A percentile compares a stretch with the other conserved stretches of the same genome.
Conservation (phyloP, 2,329 filamentous ascomycete species). For the Talaromyces marneffei region DNA sequence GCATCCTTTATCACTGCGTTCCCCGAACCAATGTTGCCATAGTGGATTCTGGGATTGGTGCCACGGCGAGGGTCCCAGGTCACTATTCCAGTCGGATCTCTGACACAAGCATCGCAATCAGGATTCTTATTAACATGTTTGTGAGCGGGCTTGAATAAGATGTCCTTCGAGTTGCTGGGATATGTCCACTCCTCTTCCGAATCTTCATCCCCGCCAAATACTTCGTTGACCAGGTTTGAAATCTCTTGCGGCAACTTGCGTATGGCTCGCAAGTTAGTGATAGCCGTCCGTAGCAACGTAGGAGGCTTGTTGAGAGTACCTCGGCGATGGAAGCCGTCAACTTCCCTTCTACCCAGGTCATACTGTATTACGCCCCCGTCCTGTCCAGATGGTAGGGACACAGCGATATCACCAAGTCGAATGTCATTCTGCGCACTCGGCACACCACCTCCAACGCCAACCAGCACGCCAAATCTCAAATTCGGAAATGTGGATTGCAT, state of each 20-base stretch:
- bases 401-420: conserved; percentile 27
- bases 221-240: neutral
- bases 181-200: neutral
- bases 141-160: neutral
- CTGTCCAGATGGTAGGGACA: conserved; percentile 18
- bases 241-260: neutral
- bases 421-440: conserved; percentile 23
- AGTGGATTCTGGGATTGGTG: neutral
- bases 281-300: conserved; percentile 14
- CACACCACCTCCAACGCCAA: conserved; percentile 25
- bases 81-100: neutral
- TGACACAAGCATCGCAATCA: neutral
- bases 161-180: neutral
- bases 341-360: conserved; percentile 20
- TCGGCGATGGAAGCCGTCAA: conserved; percentile 13
- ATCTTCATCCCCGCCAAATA: neutral
- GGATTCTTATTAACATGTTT: neutral
- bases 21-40: conserved; percentile 3
- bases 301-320: conserved; percentile 19
- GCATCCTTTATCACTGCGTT: conserved; percentile 4
- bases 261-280: conserved; percentile 11
- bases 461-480: conserved; percentile 19
- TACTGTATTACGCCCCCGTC: conserved; percentile 24
- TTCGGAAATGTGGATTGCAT: conserved; percentile 1
- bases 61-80: neutral